Evolutionary conservation across 2,329 filamentous ascomycete genomes (phyloP).

Genomic region (Botrytis squamosa): DNA sequence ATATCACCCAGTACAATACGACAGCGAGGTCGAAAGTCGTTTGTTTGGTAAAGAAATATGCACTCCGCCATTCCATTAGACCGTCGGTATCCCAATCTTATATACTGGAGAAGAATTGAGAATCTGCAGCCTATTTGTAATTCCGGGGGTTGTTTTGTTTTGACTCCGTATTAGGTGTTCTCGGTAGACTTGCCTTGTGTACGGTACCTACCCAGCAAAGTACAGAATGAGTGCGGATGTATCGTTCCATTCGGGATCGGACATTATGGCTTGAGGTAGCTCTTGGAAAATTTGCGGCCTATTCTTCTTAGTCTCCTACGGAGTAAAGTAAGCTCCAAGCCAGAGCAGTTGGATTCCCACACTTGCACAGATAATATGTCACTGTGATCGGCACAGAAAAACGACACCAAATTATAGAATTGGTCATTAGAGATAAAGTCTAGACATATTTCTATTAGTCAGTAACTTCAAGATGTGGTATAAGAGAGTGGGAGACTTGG

Average conservation of each 20-base stretch:
- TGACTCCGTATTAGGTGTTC: not conserved
- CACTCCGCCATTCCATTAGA: not conserved
- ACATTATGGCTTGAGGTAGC: not conserved
- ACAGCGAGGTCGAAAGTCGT: not conserved
- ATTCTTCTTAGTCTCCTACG: not conserved
- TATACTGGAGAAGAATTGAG: not conserved
- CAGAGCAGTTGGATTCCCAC: not conserved
- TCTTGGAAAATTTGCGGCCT: not conserved
- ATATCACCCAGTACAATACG: not conserved
- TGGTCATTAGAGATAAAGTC: not conserved
- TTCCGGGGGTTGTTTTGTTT: not conserved
- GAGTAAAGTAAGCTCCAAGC: not conserved
- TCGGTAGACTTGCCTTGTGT: constrained; percentile 4
- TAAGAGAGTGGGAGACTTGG: not conserved
- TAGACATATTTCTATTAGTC: not conserved
- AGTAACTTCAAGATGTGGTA: not conserved
- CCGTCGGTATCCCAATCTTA: not conserved
- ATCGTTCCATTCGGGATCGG: not conserved
- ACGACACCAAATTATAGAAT: not conserved
- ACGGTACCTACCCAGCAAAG: not conserved
- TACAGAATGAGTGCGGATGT: not conserved
- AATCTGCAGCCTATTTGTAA: not conserved
- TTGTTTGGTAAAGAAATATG: not conserved
- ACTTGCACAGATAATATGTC: not conserved
- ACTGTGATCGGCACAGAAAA: not conserved